Conservation (phyloP, 148 eudicot species). For the Arbutus unedo region DNA sequence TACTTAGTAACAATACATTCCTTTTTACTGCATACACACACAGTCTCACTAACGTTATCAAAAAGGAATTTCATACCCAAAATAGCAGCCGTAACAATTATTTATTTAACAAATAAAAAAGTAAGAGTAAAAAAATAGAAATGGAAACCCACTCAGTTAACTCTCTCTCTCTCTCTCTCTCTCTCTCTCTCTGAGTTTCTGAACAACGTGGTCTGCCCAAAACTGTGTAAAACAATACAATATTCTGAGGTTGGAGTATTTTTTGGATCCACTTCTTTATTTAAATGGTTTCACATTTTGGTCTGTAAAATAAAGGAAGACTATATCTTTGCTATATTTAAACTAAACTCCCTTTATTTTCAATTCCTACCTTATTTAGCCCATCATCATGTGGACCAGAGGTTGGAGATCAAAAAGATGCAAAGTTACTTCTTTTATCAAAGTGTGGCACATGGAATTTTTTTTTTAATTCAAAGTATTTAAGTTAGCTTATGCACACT, state of each 20-base stretch:
- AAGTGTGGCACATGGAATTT: neutral
- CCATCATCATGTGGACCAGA: neutral
- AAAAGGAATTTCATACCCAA: neutral
- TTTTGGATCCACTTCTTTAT: neutral
- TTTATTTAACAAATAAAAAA: neutral
- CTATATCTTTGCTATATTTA: neutral
- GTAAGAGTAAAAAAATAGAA: neutral
- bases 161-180: too few species aligned
- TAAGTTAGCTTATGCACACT: too few species aligned
- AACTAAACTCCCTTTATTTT: neutral
- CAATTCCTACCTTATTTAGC: neutral
- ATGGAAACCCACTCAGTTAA: neutral
- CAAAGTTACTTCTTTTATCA: neutral
- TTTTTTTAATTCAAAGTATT: too few species aligned
- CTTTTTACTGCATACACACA: neutral
- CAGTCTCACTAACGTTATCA: neutral
- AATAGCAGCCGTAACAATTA: neutral
- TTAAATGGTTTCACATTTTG: neutral
- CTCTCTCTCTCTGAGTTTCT: neutral
- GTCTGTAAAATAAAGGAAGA: neutral
- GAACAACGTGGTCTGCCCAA: constrained; percentile 8
- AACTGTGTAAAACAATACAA: neutral
- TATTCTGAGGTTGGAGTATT: neutral
- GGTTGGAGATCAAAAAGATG: neutral
- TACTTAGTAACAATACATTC: neutral